These are phyloP conservation scores for Ogataea corticis DNA, from an alignment of 805 yeast species.

Conservation along the genomic window DNA sequence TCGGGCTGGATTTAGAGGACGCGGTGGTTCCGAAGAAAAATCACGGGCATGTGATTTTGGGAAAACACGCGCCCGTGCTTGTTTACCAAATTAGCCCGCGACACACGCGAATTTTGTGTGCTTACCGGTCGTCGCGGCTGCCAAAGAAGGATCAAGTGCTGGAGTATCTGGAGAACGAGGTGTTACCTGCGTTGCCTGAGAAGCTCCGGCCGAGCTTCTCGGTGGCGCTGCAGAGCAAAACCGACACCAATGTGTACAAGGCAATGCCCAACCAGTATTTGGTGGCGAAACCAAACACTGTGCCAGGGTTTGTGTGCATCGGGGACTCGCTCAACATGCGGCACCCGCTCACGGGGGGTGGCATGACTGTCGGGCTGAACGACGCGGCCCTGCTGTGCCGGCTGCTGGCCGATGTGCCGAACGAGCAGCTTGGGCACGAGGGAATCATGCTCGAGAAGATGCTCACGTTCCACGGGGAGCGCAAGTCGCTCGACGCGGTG, in stretches of 20 bases:
- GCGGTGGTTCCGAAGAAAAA: slow-evolving; percentile 72
- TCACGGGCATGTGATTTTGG: slow-evolving; percentile 89
- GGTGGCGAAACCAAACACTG: slow-evolving; percentile 69
- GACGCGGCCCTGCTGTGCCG: slow-evolving; percentile 74
- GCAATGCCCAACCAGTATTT: slow-evolving; percentile 94
- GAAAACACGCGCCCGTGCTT: slow-evolving; percentile 83
- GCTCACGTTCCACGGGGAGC: slow-evolving; percentile 67
- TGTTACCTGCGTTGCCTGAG: slow-evolving; percentile 69
- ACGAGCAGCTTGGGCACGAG: slow-evolving; percentile 59
- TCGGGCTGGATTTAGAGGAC: slow-evolving; percentile 74
- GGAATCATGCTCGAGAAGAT: slow-evolving; percentile 56
- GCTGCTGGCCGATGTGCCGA: slow-evolving; percentile 54
- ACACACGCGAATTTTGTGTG: slow-evolving; percentile 89
- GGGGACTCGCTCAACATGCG: slow-evolving; percentile 98
- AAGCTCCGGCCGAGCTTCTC: slow-evolving; percentile 65
- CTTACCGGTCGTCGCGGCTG: slow-evolving; percentile 69
- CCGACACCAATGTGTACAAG: slow-evolving; percentile 51
- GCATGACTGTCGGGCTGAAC: slow-evolving; percentile 95
- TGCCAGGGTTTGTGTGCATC: slow-evolving; percentile 74
- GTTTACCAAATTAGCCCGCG: slow-evolving; percentile 82
- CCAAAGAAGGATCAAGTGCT: slow-evolving; percentile 63
- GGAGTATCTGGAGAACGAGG: slow-evolving; percentile 57
- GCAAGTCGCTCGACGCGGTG: slow-evolving; percentile 80
- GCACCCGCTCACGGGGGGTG: slow-evolving; percentile 98
- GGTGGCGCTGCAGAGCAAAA: slow-evolving; percentile 51